Evolutionary conservation across 1,284 basidiomycete genomes (phyloP).

Genomic region (Ustilago sp.): DNA sequence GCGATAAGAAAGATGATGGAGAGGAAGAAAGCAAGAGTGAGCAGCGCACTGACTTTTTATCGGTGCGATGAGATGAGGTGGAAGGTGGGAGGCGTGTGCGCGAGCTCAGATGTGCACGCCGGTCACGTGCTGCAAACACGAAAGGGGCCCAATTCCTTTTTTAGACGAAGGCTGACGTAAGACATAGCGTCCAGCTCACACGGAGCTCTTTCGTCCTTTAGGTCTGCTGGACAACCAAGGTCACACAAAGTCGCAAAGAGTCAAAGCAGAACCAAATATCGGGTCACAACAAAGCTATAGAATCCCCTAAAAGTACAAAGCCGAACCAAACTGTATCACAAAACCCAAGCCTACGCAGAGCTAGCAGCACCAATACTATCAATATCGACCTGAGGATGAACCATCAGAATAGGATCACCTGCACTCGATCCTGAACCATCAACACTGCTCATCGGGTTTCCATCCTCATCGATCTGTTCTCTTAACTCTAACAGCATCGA

Average conservation of each 20-base stretch:
- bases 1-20: no score
- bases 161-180: not conserved
- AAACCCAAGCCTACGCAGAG: slow-evolving; percentile 7
- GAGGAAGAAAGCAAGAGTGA: no score
- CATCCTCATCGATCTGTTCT: slow-evolving; percentile 49
- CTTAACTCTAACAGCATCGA: slow-evolving; percentile 66
- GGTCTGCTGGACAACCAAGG: no score
- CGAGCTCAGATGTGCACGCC: no score
- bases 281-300: not conserved
- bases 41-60: no score
- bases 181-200: not conserved
- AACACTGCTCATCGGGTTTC: slow-evolving; percentile 37
- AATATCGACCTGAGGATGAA: slow-evolving; percentile 62
- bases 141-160: not conserved
- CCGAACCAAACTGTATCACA: not conserved
- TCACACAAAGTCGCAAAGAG: not conserved
- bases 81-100: no score
- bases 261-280: not conserved
- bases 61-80: no score
- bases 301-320: slow-evolving; percentile 17
- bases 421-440: slow-evolving; percentile 36
- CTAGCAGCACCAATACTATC: slow-evolving; percentile 52
- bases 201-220: not conserved
- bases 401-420: slow-evolving; percentile 52
- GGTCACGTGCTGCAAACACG: no score